Percentiles rank a stretch among this genome's conserved stretches.
phyloP scores from a whole-genome alignment of 495 filamentous ascomycete genomes.

The Hypoxylon crocopeplum region DNA sequence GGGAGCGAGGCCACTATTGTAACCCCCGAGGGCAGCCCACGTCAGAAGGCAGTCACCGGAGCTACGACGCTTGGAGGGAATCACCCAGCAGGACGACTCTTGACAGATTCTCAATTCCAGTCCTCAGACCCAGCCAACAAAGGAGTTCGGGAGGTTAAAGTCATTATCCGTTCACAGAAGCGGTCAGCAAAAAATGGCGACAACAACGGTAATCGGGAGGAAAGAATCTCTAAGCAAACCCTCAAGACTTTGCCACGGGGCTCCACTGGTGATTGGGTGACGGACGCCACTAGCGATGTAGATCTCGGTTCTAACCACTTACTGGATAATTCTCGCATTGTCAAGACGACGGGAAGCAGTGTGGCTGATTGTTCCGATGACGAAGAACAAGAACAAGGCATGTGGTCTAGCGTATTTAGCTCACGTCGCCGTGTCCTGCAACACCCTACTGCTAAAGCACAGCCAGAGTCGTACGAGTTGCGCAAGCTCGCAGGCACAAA shows the following conservation, averaged over 20 bases:
- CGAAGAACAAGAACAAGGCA: not conserved
- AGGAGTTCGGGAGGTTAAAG: no score
- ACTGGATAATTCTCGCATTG: not conserved
- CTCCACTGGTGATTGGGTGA: constrained; percentile 38
- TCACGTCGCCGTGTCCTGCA: constrained; percentile 40
- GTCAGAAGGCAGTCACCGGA: no score
- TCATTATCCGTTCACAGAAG: no score
- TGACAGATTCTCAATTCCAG: no score
- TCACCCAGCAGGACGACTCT: no score
- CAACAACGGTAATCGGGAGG: no score
- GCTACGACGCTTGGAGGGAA: no score
- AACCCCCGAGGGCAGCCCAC: constrained; percentile 6
- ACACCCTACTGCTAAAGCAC: constrained; percentile 12
- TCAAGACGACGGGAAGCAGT: constrained; percentile 47
- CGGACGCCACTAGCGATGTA: constrained; percentile 36
- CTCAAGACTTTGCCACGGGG: no score
- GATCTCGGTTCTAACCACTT: constrained; percentile 17
- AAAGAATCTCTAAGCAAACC: no score
- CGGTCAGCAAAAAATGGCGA: no score
- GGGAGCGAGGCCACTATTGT: constrained; percentile 1
- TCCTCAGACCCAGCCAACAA: no score
- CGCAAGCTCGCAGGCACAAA: constrained; percentile 36
- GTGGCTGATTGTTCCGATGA: constrained; percentile 47
- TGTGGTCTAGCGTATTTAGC: constrained; percentile 1
- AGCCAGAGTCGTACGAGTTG: constrained; percentile 9